Conservation (phyloP, 1,139 yeast genomes). For the Pneumocystis jirovecii region DNA sequence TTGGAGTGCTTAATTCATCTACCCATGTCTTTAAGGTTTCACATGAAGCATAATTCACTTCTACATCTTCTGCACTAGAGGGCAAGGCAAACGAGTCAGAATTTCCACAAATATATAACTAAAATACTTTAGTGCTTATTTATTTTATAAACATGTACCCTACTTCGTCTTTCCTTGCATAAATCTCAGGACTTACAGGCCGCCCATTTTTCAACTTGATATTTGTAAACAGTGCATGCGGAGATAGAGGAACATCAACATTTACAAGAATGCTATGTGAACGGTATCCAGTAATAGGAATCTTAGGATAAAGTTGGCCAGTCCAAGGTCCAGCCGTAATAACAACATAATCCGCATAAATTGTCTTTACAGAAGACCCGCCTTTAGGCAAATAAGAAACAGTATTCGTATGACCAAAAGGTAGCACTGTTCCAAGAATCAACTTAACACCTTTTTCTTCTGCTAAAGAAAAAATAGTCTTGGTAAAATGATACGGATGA, state of each 20-base stretch:
- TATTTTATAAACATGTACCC: background rate
- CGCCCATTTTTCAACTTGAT: constrained; percentile 49
- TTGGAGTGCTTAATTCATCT: constrained; percentile 55
- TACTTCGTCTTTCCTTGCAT: constrained; percentile 90
- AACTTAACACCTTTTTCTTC: constrained; percentile 71
- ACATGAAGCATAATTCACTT: constrained; percentile 74
- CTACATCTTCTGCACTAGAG: constrained; percentile 85
- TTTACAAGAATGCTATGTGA: constrained; percentile 90
- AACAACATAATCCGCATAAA: constrained; percentile 62
- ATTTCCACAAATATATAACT: constrained; percentile 77
- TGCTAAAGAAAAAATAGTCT: constrained; percentile 62
- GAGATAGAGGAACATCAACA: constrained; percentile 59
- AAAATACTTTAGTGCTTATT: background rate
- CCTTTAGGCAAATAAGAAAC: constrained; percentile 5
- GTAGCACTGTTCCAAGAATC: constrained; percentile 46
- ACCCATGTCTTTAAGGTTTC: constrained; percentile 76
- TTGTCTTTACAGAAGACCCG: constrained; percentile 9
- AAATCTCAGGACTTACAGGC: constrained; percentile 62
- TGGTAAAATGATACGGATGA: constrained; percentile 87
- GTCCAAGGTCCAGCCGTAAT: constrained; percentile 95
- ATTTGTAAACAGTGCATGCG: constrained; percentile 90
- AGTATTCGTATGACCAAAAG: constrained; percentile 3
- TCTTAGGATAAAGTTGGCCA: constrained; percentile 69
- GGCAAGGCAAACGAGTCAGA: constrained; percentile 91
- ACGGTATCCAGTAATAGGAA: constrained; percentile 81